phyloP scores from a whole-genome alignment of 768 basidiomycete genomes.

The Leccinellum albellum region DNA sequence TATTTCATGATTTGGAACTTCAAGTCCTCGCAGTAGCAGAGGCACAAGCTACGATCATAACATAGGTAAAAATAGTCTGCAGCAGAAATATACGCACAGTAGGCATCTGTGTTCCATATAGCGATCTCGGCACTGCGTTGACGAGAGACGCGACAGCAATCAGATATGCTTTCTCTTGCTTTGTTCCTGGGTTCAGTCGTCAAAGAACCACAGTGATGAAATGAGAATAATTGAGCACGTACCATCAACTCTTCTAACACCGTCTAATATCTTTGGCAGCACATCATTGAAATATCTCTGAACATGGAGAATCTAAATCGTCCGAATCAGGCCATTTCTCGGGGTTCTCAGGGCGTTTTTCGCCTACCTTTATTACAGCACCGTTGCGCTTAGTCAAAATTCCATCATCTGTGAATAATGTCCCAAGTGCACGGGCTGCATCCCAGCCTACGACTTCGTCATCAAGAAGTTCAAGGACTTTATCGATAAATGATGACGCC shows the following conservation, averaged over 20 bases:
- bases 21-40: slow-evolving; percentile 79
- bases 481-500: slow-evolving; percentile 53
- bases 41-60: slow-evolving; percentile 70
- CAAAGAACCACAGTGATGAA: neutral
- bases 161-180: slow-evolving; percentile 64
- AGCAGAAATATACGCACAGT: slow-evolving; percentile 36
- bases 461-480: slow-evolving; percentile 65
- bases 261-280: slow-evolving; percentile 70
- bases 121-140: slow-evolving; percentile 69
- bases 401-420: slow-evolving; percentile 56
- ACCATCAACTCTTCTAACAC: slow-evolving; percentile 58
- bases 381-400: slow-evolving; percentile 75
- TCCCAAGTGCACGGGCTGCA: slow-evolving; percentile 74
- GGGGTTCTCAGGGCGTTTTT: neutral
- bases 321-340: neutral
- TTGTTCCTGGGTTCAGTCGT: slow-evolving; percentile 37
- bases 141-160: slow-evolving; percentile 82
- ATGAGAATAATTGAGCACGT: slow-evolving; percentile 14
- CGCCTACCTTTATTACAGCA: slow-evolving; percentile 69
- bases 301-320: slow-evolving; percentile 58
- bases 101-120: slow-evolving; percentile 68
- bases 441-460: slow-evolving; percentile 64
- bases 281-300: slow-evolving; percentile 73
- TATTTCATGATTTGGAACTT: slow-evolving; percentile 68
- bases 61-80: neutral